A percentile compares a stretch with the other conserved stretches of the same genome.
phyloP scores from a whole-genome alignment of 2,329 filamentous ascomycete genomes.

The Rhinocladiella similis region DNA sequence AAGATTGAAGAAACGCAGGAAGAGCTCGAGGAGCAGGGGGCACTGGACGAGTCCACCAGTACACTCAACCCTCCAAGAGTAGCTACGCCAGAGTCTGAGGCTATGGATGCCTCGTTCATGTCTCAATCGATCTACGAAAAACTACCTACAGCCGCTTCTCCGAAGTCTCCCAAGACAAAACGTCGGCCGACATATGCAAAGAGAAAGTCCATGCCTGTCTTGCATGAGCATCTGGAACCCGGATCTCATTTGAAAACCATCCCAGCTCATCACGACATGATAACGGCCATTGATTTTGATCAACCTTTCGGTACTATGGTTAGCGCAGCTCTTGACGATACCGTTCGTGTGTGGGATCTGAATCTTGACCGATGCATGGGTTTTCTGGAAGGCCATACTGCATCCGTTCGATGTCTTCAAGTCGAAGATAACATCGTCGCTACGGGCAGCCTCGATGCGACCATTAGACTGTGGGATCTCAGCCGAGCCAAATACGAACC shows the following conservation, averaged over 20 bases:
- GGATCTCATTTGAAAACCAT: constrained; percentile 87
- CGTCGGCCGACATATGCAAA: constrained; percentile 51
- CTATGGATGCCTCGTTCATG: constrained; percentile 73
- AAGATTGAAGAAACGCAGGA: constrained; percentile 65
- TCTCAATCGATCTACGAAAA: constrained; percentile 97
- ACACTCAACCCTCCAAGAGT: constrained; percentile 35
- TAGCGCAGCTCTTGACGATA: constrained; percentile 87
- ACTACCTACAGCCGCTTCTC: constrained; percentile 58
- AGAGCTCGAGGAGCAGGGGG: constrained; percentile 46
- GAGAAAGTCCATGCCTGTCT: constrained; percentile 84
- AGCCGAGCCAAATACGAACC: constrained; percentile 84
- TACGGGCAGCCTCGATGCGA: constrained; percentile 92
- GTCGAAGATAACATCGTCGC: constrained; percentile 95
- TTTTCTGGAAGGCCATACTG: constrained; percentile 86
- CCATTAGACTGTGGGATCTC: constrained; percentile 91
- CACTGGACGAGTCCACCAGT: constrained; percentile 33
- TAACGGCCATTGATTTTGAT: constrained; percentile 93
- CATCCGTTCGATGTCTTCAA: constrained; percentile 87
- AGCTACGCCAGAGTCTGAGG: constrained; percentile 50
- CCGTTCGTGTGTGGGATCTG: constrained; percentile 93
- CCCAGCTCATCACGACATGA: constrained; percentile 80
- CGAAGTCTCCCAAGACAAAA: constrained; percentile 51
- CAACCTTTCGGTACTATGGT: constrained; percentile 96
- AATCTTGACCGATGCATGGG: constrained; percentile 92
- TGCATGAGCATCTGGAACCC: constrained; percentile 92